These are phyloP conservation scores for Penicillium macrosclerotiorum DNA, from an alignment of 495 filamentous ascomycete genomes.

Conservation along the genomic window DNA sequence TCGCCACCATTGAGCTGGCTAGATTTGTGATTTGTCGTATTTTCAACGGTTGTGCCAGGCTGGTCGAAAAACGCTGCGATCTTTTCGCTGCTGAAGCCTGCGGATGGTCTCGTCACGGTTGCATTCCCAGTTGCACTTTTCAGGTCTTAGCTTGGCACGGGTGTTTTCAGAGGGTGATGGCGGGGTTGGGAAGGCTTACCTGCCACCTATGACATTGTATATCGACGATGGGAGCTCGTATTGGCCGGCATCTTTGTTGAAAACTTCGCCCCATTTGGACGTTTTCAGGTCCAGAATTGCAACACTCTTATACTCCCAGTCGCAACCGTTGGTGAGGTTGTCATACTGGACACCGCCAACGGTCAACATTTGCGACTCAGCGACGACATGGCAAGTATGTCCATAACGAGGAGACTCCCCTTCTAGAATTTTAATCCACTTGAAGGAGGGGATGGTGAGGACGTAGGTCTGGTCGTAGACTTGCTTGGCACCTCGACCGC, in stretches of 20 bases:
- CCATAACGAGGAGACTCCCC: too few relatives aligned
- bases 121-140: conserved; percentile 18
- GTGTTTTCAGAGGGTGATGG: too few relatives aligned
- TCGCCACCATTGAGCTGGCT: conserved; percentile 35
- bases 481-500: conserved; percentile 15
- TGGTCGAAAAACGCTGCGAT: conserved; percentile 18
- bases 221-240: conserved; percentile 30
- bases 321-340: too few relatives aligned
- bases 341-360: too few relatives aligned
- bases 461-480: conserved; percentile 36
- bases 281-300: too few relatives aligned
- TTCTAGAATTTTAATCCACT: too few relatives aligned
- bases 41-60: neutral
- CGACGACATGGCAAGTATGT: too few relatives aligned
- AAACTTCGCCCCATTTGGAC: too few relatives aligned
- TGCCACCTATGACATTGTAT: conserved; percentile 22
- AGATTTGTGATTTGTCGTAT: neutral
- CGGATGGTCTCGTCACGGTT: conserved; percentile 10
- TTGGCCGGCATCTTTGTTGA: conserved; percentile 12
- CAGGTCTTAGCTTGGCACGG: conserved; percentile 9
- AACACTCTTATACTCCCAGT: too few relatives aligned
- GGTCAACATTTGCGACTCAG: too few relatives aligned
- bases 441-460: conserved; percentile 37
- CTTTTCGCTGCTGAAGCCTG: conserved; percentile 17
- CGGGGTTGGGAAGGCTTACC: too few relatives aligned